Evolutionary conservation across 345 rosid species (phyloP), one percentile per base, ranked within the genome.

Genomic region (Rhizophora mangle): DNA sequence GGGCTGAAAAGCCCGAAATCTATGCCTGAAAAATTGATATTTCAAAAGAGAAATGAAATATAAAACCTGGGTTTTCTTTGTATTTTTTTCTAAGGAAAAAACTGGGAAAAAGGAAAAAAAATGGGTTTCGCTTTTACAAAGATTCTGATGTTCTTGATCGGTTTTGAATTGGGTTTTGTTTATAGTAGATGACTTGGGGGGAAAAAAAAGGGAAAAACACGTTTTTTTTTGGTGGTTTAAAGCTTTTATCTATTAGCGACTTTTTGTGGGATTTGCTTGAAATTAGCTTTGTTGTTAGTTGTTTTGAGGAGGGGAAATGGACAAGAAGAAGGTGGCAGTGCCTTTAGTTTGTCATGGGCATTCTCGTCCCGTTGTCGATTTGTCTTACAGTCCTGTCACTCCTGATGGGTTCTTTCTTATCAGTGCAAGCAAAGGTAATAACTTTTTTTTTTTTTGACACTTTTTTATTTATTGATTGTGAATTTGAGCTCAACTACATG

Each of bases 311-410:
- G 63, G 31, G 18, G 10, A 24, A 43, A 85, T 83, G 88, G 81
- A 87, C 24, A 83, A 88, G 81, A 68, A 77, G 72, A 82, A 77
- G 69, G 80, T 86, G 74, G 84, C 83, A 1, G 87, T 78, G 69
- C 96, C 96, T 11, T 79, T 90, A 77, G 90, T 90, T 9, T 90
- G 93, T 83, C 96, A 90, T 58, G 93, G 93, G 11, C 96, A 90
- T 84, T 90, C 96, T 21, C 87, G 93, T 62, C 96, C 96, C 11
- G 93, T 90, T 29, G 93, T 90, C 63, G 93, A 83, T 84, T 83
- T 90, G 29, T 82, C 80, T 74, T 90, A 88, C 76, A 90, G 91
- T 75, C 96, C 93, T 47, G 71, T 82, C 57, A 88, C 96, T 63
- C 93, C 89, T 21, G 96, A 90, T 90, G 96, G 96, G 5, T 90